Evolutionary conservation across 2,329 filamentous ascomycete genomes (phyloP).

Genomic region (Paraphaeosphaeria sporulosa): DNA sequence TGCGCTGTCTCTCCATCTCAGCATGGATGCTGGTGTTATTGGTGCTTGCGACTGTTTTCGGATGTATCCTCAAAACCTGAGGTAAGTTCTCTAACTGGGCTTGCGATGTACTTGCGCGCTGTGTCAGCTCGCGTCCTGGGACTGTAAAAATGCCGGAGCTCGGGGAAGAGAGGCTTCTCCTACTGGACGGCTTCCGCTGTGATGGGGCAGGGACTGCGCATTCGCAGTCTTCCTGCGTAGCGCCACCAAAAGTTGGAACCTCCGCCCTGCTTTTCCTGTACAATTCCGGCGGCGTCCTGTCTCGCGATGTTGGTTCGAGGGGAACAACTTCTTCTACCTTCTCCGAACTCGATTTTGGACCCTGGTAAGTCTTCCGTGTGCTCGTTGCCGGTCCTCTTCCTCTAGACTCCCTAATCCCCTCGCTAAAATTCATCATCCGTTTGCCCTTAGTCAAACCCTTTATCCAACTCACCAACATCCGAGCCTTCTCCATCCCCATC

Average conservation of each 20-base stretch:
- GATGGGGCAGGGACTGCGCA: too few relatives aligned
- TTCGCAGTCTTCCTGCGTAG: neutral
- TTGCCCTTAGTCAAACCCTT: neutral
- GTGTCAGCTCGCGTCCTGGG: neutral
- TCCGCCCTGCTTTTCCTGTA: neutral
- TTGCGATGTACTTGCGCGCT: neutral
- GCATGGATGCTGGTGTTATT: neutral
- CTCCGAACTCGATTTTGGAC: neutral
- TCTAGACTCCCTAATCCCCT: neutral
- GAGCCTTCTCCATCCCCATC: neutral
- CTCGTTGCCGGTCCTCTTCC: neutral
- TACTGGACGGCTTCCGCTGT: neutral
- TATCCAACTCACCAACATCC: constrained; percentile 1
- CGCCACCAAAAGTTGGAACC: too few relatives aligned
- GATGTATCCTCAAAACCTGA: neutral
- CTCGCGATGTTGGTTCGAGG: too few relatives aligned
- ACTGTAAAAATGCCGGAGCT: neutral
- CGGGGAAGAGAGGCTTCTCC: neutral
- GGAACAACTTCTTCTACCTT: neutral
- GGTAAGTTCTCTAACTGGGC: neutral
- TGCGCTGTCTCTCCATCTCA: neutral
- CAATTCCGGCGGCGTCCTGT: neutral
- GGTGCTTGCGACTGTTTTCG: constrained; percentile 3
- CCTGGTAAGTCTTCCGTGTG: neutral
- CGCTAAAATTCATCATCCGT: neutral